Evolutionary conservation across 441 rosid species (phyloP).

Genomic region (Sinapis alba): DNA sequence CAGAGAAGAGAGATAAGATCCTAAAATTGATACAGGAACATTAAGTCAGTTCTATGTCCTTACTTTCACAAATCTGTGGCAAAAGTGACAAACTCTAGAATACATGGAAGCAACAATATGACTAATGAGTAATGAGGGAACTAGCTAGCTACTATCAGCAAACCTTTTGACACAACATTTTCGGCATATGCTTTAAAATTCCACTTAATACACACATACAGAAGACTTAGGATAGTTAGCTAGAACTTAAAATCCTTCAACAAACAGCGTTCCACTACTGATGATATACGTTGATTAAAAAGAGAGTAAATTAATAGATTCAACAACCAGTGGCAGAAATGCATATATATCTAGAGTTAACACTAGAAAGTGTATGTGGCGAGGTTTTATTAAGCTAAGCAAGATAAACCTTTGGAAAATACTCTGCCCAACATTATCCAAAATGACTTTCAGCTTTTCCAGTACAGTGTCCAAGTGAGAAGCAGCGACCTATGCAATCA

Average conservation of each 20-base stretch:
- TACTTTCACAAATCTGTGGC: slow-evolving; percentile 8
- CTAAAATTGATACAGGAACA: slow-evolving; percentile 52
- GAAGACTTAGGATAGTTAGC: slow-evolving; percentile 16
- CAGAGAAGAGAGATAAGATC: slow-evolving; percentile 87
- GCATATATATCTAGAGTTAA: slow-evolving; percentile 3
- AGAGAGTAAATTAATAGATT: not conserved
- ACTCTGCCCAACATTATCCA: slow-evolving; percentile 87
- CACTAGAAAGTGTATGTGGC: slow-evolving; percentile 5
- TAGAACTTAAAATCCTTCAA: slow-evolving; percentile 6
- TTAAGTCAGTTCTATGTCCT: slow-evolving; percentile 19
- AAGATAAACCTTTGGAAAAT: slow-evolving; percentile 77
- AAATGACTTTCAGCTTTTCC: slow-evolving; percentile 90
- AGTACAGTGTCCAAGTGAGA: slow-evolving; percentile 96
- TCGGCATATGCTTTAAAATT: slow-evolving; percentile 1
- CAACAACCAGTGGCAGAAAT: slow-evolving; percentile 5
- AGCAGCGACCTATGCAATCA: slow-evolving; percentile 82
- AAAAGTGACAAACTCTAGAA: slow-evolving; percentile 17
- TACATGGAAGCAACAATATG: slow-evolving; percentile 7
- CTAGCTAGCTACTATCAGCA: slow-evolving; percentile 19
- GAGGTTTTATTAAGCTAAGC: slow-evolving; percentile 8
- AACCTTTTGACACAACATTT: slow-evolving; percentile 5
- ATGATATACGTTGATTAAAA: not conserved
- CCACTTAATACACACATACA: not conserved
- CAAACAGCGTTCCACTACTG: slow-evolving; percentile 16
- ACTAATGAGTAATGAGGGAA: slow-evolving; percentile 14